phyloP scores from a whole-genome alignment of 176 grass and related monocot genomes.

The Elaeis guineensis region DNA sequence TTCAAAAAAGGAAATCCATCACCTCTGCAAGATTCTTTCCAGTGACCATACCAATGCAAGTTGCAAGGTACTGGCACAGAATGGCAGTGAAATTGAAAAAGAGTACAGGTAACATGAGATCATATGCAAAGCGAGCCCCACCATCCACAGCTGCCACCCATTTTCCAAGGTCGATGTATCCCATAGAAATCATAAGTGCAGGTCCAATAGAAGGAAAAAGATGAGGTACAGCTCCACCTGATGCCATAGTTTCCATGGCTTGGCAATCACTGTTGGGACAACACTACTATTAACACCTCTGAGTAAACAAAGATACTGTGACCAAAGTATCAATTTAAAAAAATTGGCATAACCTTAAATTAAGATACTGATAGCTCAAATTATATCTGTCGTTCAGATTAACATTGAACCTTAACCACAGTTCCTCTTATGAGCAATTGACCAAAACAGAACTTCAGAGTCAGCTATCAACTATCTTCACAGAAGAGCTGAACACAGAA shows the following conservation, averaged over 20 bases:
- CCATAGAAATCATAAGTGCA: constrained; percentile 73
- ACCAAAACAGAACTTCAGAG: too few relatives aligned
- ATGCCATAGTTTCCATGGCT: constrained; percentile 23
- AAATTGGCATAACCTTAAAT: too few relatives aligned
- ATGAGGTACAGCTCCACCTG: constrained; percentile 20
- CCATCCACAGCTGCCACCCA: constrained; percentile 75
- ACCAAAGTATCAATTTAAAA: too few relatives aligned
- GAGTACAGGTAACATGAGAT: constrained; percentile 56
- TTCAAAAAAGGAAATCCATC: not conserved
- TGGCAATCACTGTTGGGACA: not conserved
- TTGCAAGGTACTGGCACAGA: constrained; percentile 74
- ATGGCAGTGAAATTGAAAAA: constrained; percentile 87
- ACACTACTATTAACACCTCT: too few relatives aligned
- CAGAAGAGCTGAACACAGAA: too few relatives aligned
- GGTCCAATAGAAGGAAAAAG: constrained; percentile 70
- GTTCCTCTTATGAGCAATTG: too few relatives aligned
- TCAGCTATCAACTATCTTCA: too few relatives aligned
- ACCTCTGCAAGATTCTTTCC: constrained; percentile 85
- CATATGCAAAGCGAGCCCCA: constrained; percentile 58
- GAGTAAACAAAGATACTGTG: too few relatives aligned
- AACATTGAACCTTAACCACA: too few relatives aligned
- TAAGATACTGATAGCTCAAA: too few relatives aligned
- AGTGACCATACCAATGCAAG: constrained; percentile 69
- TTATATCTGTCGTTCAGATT: too few relatives aligned
- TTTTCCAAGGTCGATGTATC: constrained; percentile 90